Evolutionary conservation across 305 asterid species (phyloP).

Genomic region (Fraxinus paxiana): DNA sequence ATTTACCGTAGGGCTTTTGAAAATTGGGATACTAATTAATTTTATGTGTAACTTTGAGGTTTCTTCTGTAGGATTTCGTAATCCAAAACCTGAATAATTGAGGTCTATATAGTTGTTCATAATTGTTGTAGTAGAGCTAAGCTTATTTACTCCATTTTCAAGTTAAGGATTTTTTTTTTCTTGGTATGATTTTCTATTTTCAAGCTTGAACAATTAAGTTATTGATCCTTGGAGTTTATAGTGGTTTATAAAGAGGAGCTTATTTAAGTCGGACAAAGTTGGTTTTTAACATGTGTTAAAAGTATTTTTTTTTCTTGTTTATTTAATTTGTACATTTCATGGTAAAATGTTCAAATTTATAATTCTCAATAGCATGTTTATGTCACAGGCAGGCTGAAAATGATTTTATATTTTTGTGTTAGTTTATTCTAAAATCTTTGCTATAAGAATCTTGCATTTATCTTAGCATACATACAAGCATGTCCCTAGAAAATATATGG

Average conservation of each 20-base stretch:
- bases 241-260: background rate
- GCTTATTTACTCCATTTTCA: background rate
- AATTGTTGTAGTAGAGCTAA: background rate
- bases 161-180: background rate
- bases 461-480: background rate
- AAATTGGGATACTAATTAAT: background rate
- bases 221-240: background rate
- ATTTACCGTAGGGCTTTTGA: background rate
- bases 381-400: background rate
- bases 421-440: background rate
- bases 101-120: background rate
- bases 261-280: background rate
- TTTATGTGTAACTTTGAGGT: background rate
- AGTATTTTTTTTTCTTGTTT: background rate
- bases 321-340: background rate
- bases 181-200: background rate
- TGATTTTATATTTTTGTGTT: background rate
- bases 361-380: background rate
- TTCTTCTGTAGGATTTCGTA: background rate
- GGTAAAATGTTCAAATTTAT: background rate
- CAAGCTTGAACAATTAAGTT: background rate
- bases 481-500: background rate
- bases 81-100: background rate
- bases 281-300: background rate
- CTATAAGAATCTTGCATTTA: background rate